phyloP scores from a whole-genome alignment of 345 rosid species.

The Trapa incisa region DNA sequence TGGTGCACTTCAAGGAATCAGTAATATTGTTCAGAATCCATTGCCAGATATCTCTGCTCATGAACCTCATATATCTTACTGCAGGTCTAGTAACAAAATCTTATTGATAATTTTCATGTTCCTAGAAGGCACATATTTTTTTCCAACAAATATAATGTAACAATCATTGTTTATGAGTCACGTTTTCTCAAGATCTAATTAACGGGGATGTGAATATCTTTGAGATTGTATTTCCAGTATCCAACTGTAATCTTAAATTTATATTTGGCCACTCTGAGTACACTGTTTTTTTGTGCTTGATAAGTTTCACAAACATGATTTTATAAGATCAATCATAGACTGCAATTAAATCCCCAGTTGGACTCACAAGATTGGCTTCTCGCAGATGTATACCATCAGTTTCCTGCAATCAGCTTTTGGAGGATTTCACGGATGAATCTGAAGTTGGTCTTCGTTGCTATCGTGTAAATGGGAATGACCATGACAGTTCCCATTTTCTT shows the following conservation, averaged over 20 bases:
- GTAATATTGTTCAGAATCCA: constrained; percentile 21
- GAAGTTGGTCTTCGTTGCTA: constrained; percentile 36
- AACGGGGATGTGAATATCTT: neutral
- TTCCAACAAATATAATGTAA: neutral
- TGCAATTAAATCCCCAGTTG: neutral
- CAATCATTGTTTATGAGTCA: neutral
- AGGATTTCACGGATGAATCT: constrained; percentile 27
- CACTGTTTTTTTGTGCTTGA: neutral
- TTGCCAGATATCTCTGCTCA: constrained; percentile 34
- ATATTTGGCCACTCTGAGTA: too few relatives aligned
- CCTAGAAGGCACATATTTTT: neutral
- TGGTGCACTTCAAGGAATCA: constrained; percentile 21
- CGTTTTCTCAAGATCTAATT: neutral
- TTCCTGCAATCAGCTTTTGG: constrained; percentile 19
- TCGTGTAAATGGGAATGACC: constrained; percentile 40
- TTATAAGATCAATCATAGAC: neutral
- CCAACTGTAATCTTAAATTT: neutral
- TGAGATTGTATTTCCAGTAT: neutral
- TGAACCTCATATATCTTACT: constrained; percentile 26
- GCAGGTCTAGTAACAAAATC: constrained; percentile 31
- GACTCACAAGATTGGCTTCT: constrained; percentile 12
- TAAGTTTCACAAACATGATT: too few relatives aligned
- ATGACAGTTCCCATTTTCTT: constrained; percentile 50
- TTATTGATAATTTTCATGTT: neutral
- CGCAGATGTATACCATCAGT: constrained; percentile 33